Base-by-base conservation (phyloP, 805 yeast species). In the Wickerhamomyces hampshirensis region DNA sequence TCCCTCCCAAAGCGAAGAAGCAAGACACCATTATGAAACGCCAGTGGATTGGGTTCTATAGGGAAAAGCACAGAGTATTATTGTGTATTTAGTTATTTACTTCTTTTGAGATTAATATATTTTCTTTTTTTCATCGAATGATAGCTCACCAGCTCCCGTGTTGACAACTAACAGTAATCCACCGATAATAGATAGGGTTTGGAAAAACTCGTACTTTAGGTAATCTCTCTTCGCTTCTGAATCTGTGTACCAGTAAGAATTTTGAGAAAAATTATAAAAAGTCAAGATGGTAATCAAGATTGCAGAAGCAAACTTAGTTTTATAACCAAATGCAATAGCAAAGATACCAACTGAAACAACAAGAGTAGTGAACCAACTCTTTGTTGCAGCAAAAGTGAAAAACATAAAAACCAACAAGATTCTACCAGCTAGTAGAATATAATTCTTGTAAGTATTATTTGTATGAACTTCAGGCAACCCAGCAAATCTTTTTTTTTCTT, bases 101-200 rank as follows among this genome's bases (percentile, higher is more conserved):
- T n/a, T n/a, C n/a, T n/a, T n/a, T n/a, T n/a, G n/a, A n/a, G n/a
- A 26, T 59, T 65, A 87, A 59, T 84, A 86, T 41, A 85, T 80
- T 71, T 91, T 91, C 70, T 91, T 89, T 81, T 93, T 91, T 61
- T 88, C 97, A 56, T 91, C 98, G 40, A 91, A 66, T 18, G 95
- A 84, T 46, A 91, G 71, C 51, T 84, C 89, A 34, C 98, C 98
- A 21, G 98, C 98, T 44, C 98, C 98, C 4, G 96, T 86, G 64
- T 84, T 87, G 41, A 86, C 96, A 43, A 93, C 85, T 48, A 93
- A 68, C 43, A 91, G 65, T 44, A 91, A 74, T 2, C 98, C 98
- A 39, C 98, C 98, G 34, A 91, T 89, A 58, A 91, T 91, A 39
- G 95, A 83, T 57, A 91, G 70, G 27, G 95, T 87, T 67, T 93